Evolutionary conservation across 2,329 filamentous ascomycete genomes (phyloP), one percentile per base, ranked within the genome.

Genomic region (Zalaria obscura): DNA sequence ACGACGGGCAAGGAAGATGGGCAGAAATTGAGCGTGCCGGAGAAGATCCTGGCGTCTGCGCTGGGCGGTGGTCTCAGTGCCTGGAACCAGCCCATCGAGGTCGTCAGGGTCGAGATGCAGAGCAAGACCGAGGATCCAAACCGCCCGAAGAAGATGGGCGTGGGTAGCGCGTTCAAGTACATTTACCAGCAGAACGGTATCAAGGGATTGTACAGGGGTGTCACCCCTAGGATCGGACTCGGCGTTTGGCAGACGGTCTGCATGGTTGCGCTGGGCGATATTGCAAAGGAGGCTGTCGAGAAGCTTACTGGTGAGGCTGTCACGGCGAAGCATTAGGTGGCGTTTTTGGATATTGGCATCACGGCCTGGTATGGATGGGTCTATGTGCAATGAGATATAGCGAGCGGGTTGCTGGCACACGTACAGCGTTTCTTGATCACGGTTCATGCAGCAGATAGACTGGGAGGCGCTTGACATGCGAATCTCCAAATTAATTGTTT

Each of bases 1-100:
- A 58, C 73, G 45, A 89, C 82, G 32, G 75, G 78, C 61, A 96
- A 98, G 74, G 75, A 80, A 50, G 70, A 89, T 8, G 71, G 72
- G 51, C 77, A 89, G 61, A 87, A 85, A 70, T 76, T 98, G 49
- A 70, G 68, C 52, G 77, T 82, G 27, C 60, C 70, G 46, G 91
- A 98, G 73, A 96, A 96, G 77, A 81, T 98, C 58, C 62, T 85
- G 43, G 88, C 91, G 38, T 85, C 80, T 48, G 77, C 78, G 50
- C 62, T 98, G 6, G 91, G 91, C 69, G 91, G 91, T 76, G 91
- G 91, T 61, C 73, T 98, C 56, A 87, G 80, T 48, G 91, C 91
- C 50, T 98, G 91, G 91, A 98, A 98, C 69, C 91, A 98, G 75
- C 91, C 91, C 48, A 98, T 98, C 62, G 91, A 98, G 76, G 91